Evolutionary conservation across 1,284 basidiomycete genomes (phyloP), one percentile per base, ranked within the genome.

Genomic region (Papiliotrema laurentii): DNA sequence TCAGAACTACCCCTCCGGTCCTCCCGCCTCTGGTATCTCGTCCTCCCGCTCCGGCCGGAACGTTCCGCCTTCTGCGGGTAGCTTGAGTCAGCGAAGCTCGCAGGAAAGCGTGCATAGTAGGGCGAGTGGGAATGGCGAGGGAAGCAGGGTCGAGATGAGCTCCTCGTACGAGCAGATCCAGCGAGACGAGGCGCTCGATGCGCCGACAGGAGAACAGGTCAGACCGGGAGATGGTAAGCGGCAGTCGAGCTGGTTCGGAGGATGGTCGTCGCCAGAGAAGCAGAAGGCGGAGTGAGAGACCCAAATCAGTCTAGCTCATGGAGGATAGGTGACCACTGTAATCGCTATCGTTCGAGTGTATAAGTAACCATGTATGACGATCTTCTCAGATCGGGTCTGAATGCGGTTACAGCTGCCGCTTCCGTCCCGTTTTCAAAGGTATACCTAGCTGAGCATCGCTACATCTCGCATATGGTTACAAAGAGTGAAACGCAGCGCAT

Each of bases 231-330:
- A 55, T 46, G 56, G 51, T 27, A 54, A 54, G 50, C 49, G 63
- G 43, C 50, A 56, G n/a, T 62, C 61, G 18, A 67, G 64, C 49
- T 65, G 65, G 56, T 70, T 65, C 49, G 62, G 66, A 14, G 9
- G 39, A 5, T 67, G 66, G 64, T 28, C 33, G 10, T 24, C 36
- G 7, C 25, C 43, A n/a, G 45, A 46, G 27, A 51, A 39, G 40
- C 14, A 24, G 22, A 55, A 55, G 54, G 43, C 39, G 4, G 54
- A 55, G 37, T 55, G n/a, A n/a, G n/a, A n/a, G n/a, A n/a, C n/a
- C n/a, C n/a, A n/a, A n/a, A n/a, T n/a, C n/a, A n/a, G n/a, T n/a
- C n/a, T n/a, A n/a, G n/a, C n/a, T n/a, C n/a, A n/a, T n/a, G n/a
- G n/a, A n/a, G n/a, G n/a, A n/a, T n/a, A n/a, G n/a, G n/a, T n/a